phyloP scores from a whole-genome alignment of 768 basidiomycete species.

The Mycena capillaripes region DNA sequence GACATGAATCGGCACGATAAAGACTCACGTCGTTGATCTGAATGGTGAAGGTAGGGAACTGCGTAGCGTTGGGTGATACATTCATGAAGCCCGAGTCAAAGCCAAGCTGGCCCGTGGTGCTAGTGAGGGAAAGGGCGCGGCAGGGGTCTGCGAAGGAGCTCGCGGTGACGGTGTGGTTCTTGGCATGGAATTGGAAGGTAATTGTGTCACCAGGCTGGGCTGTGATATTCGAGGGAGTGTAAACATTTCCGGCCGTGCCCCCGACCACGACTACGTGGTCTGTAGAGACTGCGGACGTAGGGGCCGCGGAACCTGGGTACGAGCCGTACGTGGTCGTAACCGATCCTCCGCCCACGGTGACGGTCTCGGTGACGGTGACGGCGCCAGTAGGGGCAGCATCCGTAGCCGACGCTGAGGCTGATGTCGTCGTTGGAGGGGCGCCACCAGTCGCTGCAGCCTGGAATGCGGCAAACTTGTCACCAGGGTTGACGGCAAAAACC shows the following conservation, averaged over 20 bases:
- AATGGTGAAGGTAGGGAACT: slow-evolving; percentile 67
- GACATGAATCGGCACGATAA: neutral
- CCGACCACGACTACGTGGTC: slow-evolving; percentile 62
- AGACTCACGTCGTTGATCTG: slow-evolving; percentile 65
- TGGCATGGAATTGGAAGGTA: slow-evolving; percentile 61
- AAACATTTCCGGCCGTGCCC: slow-evolving; percentile 52
- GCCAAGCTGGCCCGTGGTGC: slow-evolving; percentile 57
- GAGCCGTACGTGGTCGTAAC: slow-evolving; percentile 46
- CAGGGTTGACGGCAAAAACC: slow-evolving; percentile 79
- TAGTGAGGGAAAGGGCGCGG: slow-evolving; percentile 56
- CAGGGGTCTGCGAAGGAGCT: slow-evolving; percentile 60
- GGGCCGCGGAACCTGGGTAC: slow-evolving; percentile 36
- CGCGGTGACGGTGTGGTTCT: slow-evolving; percentile 65
- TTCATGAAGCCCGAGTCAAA: slow-evolving; percentile 68
- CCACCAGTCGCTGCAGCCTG: slow-evolving; percentile 62
- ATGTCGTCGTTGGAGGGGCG: slow-evolving; percentile 14
- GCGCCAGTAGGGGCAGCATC: slow-evolving; percentile 42
- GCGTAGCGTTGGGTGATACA: slow-evolving; percentile 56
- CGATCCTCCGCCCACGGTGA: slow-evolving; percentile 44
- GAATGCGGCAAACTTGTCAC: slow-evolving; percentile 66
- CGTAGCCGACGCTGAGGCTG: slow-evolving; percentile 42
- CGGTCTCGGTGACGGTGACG: slow-evolving; percentile 53
- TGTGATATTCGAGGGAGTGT: slow-evolving; percentile 60
- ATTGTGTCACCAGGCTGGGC: slow-evolving; percentile 62
- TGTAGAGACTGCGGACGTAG: slow-evolving; percentile 33